Conservation (phyloP, 1,284 basidiomycete species). For the Malassezia obtusa region DNA sequence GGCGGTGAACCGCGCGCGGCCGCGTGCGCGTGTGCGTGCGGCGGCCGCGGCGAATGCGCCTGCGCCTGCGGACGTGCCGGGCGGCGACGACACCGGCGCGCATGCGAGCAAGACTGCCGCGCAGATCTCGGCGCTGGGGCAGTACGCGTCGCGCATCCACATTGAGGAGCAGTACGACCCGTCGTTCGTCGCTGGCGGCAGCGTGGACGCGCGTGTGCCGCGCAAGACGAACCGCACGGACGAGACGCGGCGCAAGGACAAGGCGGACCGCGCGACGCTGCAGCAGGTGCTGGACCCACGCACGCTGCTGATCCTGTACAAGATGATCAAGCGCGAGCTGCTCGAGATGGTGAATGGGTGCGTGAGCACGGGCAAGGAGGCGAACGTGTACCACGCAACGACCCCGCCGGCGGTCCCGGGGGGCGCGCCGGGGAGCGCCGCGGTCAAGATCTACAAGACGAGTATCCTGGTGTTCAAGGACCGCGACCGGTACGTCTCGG, state of each 20-base stretch:
- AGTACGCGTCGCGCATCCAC: conserved; percentile 33
- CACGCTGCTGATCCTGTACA: conserved; percentile 44
- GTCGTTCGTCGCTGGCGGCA: conserved; percentile 35
- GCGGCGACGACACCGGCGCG: neutral
- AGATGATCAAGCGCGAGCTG: conserved; percentile 40
- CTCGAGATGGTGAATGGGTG: conserved; percentile 39
- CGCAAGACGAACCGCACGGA: conserved; percentile 35
- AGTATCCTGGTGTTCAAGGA: conserved; percentile 96
- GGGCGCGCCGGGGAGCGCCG: conserved; percentile 21
- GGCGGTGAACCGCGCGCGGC: conserved; percentile 27
- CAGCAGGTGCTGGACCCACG: conserved; percentile 45
- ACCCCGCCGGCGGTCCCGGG: conserved; percentile 17
- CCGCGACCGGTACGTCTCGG: conserved; percentile 81
- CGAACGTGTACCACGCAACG: conserved; percentile 44
- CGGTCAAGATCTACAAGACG: conserved; percentile 97
- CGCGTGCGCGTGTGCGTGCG: conserved; percentile 5
- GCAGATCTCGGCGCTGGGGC: conserved; percentile 35
- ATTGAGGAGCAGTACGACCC: conserved; percentile 38
- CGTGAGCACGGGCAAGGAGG: conserved; percentile 44
- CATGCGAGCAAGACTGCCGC: conserved; percentile 26
- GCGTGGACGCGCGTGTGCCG: conserved; percentile 34
- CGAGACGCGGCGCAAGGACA: conserved; percentile 38
- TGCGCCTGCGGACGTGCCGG: neutral
- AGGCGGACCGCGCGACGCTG: conserved; percentile 44
- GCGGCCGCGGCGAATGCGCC: neutral